phyloP scores from a whole-genome alignment of 2,329 filamentous ascomycete species.

The Ophiostoma novo-ulmi region DNA sequence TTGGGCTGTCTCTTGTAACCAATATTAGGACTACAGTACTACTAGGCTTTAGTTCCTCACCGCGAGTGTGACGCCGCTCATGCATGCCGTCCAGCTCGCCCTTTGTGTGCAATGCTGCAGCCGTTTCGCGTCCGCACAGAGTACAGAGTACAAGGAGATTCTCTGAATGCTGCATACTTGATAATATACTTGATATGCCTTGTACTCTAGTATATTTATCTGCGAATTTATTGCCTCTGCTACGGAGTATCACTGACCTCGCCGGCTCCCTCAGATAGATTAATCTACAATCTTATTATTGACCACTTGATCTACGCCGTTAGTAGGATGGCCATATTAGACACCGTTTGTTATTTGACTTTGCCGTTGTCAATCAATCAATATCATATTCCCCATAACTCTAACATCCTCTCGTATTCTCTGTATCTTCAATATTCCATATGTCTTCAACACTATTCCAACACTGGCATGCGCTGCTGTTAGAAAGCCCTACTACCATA shows the following conservation, averaged over 20 bases:
- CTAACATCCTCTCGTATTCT: not conserved
- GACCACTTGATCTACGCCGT: not conserved
- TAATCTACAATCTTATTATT: not conserved
- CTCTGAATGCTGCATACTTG: not conserved
- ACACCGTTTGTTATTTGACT: not conserved
- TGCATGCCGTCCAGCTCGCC: not conserved
- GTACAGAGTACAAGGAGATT: not conserved
- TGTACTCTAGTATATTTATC: not conserved
- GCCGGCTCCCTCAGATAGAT: not conserved
- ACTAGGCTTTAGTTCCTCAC: not conserved
- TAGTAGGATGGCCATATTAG: not conserved
- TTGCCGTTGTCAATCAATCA: not conserved
- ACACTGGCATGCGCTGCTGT: slow-evolving; percentile 4
- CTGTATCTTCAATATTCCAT: not conserved
- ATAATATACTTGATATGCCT: not conserved
- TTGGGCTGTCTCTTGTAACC: too few species aligned
- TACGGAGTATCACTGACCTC: not conserved
- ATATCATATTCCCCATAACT: not conserved
- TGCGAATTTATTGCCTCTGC: not conserved
- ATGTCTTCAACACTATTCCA: not conserved
- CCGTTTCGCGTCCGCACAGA: not conserved
- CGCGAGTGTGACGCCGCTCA: not conserved
- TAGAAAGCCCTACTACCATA: slow-evolving; percentile 6
- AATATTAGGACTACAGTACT: too few species aligned
- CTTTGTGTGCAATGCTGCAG: not conserved